These are phyloP conservation scores for Logfia minima DNA, from an alignment of 129 eudicot species.

Conservation along the genomic window DNA sequence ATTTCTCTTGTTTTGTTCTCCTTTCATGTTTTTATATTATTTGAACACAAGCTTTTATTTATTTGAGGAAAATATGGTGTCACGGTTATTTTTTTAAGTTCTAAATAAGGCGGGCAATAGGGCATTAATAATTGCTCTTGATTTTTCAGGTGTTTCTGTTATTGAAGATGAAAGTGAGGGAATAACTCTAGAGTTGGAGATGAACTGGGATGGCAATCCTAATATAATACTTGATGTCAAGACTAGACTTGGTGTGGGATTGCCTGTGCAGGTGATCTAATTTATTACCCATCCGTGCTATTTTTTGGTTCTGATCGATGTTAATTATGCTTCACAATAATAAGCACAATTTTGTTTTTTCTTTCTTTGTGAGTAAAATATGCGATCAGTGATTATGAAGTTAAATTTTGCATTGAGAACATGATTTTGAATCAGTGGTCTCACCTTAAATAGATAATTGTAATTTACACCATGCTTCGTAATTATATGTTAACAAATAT, in stretches of 20 bases:
- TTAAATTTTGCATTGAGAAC: constrained; percentile 1
- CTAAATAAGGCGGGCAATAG: neutral
- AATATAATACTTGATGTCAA: constrained; percentile 86
- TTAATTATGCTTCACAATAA: neutral
- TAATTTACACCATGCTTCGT: constrained; percentile 6
- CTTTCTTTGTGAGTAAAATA: constrained; percentile 1
- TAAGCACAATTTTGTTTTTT: neutral
- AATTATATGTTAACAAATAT: neutral
- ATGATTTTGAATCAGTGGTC: neutral
- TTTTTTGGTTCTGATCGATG: neutral
- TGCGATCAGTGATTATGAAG: constrained; percentile 16
- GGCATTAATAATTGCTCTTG: neutral
- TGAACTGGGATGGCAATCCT: constrained; percentile 99
- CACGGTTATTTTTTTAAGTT: too few species aligned
- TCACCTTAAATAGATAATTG: neutral
- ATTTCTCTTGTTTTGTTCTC: neutral
- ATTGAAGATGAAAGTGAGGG: constrained; percentile 78
- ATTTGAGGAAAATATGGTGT: neutral
- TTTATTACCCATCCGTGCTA: neutral
- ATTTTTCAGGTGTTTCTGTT: constrained; percentile 64
- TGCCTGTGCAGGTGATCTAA: constrained; percentile 85
- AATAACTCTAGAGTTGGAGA: constrained; percentile 87
- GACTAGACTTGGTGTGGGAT: constrained; percentile 84
- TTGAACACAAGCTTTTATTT: neutral
- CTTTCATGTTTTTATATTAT: constrained; percentile 8